Evolutionary conservation across 441 rosid species (phyloP), one percentile per base, ranked within the genome.

Genomic region (Gossypium trilobum): DNA sequence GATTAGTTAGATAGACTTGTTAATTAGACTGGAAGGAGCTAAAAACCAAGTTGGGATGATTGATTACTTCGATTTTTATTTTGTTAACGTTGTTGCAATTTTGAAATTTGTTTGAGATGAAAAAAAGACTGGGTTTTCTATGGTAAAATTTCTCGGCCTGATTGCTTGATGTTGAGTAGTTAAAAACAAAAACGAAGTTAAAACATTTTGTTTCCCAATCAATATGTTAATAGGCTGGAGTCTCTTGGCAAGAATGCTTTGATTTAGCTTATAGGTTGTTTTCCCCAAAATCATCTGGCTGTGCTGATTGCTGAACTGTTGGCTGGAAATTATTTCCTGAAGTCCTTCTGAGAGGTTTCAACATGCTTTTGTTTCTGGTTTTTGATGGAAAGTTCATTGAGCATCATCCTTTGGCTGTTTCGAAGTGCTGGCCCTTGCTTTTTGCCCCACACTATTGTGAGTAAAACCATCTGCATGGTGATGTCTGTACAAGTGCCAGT

Each of bases 301-400:
- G 59, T 14, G 59, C 58, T 68, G 71, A 50, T 50, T 50, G 59
- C 14, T 50, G 46, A 48, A 50, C 59, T 50, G 44, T 68, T 50
- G 11, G 27, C 27, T 4, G 39, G 4, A 68, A 14, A 25, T 14
- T 57, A 25, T 67, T 48, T 68, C 44, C 23, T 16, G 46, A 19
- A 63, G 23, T 50, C 16, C 25, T 50, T 14, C 14, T 2, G 42
- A 50, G 44, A 68, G 25, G 54, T 51, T 36, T 66, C 14, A 51
- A 27, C 52, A 27, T 27, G 59, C 59, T 51, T 51, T 68, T 67
- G 44, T 10, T 27, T 29, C 7, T 14, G 20, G 9, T 48, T 67
- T 48, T 48, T 68, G 71, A 27, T n/a, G 20, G 44, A 29, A 29
- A 60, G 44, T 29, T 60, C 27, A 62, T 33, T 2, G 67, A 33